Base-by-base conservation (phyloP, 495 filamentous ascomycete species). In the Xylaria acuta region DNA sequence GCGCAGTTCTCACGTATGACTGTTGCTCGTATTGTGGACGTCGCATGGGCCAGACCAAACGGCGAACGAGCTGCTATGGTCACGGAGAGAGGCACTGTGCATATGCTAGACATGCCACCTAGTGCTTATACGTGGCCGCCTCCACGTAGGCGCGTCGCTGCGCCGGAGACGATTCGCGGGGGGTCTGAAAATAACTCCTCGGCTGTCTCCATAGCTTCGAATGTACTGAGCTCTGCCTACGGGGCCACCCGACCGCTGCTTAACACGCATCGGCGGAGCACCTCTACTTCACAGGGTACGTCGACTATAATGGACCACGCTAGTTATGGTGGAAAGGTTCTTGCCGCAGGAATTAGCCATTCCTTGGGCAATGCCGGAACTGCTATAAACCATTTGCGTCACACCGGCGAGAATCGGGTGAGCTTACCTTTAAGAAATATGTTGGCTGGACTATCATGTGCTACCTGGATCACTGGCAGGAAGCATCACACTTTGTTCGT, bases 21-120 rank as follows among this genome's bases (percentile, higher is more conserved):
- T 5, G 91, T 94, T 38, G 93, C 96, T 5, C 92, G 91, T 54
- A 93, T 97, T 53, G 87, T 97, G 3, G 95, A 98, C 77, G 91
- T 97, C 22, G 90, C 90, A 9, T 99, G 96, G 96, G 91, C 90
- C 1, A 85, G 88, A 49, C 94, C 95, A 9, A 90, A 89, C 56
- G 93, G 92, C 16, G 93, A 97, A 75, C 87, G 91, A 72, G 79
- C 94, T 16, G 95, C 95, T 16, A 89, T 99, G 77, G 88, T 97
- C 58, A 98, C 95, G 12, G 91, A 95, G 70, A 92, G 93, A 74
- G 93, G 95, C n/a, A 99, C 96, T 2, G 90, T 97, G 5, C 96
- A 99, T 80, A 88, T 97, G 32, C 90, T 96, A 74, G 92, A 97
- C 75, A 82, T 98, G 59, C 93, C 94, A n/a, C 82, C 89, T 34